phyloP scores from a whole-genome alignment of 106 monocot genomes.

The Chionographis japonica region DNA sequence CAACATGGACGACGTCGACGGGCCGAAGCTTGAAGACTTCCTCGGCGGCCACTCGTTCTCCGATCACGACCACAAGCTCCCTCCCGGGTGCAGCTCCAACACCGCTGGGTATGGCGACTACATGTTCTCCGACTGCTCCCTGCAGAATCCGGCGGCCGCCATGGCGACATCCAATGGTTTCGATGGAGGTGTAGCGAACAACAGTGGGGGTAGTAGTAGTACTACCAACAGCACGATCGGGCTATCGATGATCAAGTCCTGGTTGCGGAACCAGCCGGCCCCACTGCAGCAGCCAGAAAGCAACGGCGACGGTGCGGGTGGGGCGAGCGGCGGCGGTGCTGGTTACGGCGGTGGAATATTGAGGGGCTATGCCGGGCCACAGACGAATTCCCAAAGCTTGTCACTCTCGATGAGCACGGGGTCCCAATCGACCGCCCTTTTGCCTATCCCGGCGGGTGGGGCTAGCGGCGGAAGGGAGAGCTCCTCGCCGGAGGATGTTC shows the following conservation, averaged over 20 bases:
- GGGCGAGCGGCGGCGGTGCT: too few species aligned
- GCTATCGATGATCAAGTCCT: conserved; percentile 88
- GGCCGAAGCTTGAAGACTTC: conserved; percentile 93
- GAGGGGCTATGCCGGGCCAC: not conserved
- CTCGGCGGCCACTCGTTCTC: conserved; percentile 75
- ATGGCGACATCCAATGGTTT: conserved; percentile 8
- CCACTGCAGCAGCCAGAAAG: conserved; percentile 16
- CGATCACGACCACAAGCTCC: conserved; percentile 25
- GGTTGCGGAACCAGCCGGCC: conserved; percentile 72
- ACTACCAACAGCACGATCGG: conserved; percentile 41
- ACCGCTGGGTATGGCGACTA: conserved; percentile 19
- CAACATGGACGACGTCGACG: conserved; percentile 17
- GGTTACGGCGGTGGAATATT: not conserved
- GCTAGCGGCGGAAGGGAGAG: conserved; percentile 26
- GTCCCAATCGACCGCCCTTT: conserved; percentile 50
- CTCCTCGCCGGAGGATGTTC: conserved; percentile 32
- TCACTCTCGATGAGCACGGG: conserved; percentile 83
- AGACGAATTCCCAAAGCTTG: conserved; percentile 46
- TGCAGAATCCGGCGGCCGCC: conserved; percentile 26
- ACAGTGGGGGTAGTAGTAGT: not conserved
- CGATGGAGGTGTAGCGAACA: not conserved
- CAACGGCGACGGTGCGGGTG: conserved; percentile 2
- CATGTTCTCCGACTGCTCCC: conserved; percentile 47
- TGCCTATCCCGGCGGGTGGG: conserved; percentile 23
- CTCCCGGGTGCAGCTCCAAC: not conserved